Conservation (phyloP, 163 green algal species). For the Scenedesmus sp. region DNA sequence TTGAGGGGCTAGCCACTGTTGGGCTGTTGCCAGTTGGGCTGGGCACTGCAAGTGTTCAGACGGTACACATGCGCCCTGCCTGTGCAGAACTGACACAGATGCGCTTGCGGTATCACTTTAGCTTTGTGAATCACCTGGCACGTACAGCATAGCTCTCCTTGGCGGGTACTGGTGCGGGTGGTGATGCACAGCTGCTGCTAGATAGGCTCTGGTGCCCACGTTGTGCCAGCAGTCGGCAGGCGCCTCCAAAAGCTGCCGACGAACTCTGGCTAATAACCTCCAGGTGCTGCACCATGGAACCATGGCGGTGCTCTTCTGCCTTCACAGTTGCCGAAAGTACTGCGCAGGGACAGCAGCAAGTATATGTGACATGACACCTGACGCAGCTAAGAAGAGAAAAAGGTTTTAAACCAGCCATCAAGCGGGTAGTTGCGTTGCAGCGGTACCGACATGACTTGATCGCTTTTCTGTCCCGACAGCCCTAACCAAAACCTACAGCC, state of each 20-base stretch:
- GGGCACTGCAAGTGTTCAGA: background rate
- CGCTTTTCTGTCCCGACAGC: background rate
- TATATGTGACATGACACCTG: background rate
- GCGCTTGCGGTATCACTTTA: background rate
- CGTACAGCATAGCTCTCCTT: slow-evolving; percentile 52
- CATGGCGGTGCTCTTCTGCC: background rate
- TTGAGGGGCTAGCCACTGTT: background rate
- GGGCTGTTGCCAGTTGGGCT: background rate
- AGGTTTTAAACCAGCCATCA: too few species aligned
- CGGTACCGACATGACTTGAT: background rate
- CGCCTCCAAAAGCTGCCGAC: background rate
- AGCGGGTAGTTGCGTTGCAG: background rate
- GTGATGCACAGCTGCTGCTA: slow-evolving; percentile 18
- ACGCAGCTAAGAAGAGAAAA: too few species aligned
- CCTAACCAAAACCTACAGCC: background rate
- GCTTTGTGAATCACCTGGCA: slow-evolving; percentile 33
- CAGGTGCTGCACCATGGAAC: background rate
- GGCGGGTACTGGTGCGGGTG: slow-evolving; percentile 27
- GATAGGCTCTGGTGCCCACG: background rate
- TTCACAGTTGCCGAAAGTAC: background rate
- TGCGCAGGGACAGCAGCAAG: background rate
- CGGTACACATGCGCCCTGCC: background rate
- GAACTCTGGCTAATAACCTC: background rate
- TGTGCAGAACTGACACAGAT: background rate
- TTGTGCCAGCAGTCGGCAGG: background rate